A percentile compares a stretch with the other conserved stretches of the same genome.
Conservation (phyloP, 2,329 filamentous ascomycete species). For the Pseudomassariella vexata region DNA sequence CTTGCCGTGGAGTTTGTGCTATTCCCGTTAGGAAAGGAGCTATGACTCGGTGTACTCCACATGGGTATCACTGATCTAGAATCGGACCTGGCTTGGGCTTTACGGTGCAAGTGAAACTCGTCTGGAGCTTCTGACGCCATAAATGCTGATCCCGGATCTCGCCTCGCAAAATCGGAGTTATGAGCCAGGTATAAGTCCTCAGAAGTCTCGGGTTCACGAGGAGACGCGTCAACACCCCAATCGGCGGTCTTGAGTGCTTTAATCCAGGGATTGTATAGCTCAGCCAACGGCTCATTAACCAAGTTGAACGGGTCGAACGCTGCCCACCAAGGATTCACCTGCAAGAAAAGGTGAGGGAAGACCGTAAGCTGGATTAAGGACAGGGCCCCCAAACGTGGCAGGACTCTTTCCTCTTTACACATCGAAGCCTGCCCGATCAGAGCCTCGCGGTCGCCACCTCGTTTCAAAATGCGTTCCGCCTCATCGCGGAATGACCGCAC, state of each 20-base stretch:
- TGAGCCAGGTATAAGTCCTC: constrained; percentile 11
- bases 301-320: too few relatives aligned
- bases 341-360: not conserved
- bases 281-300: too few relatives aligned
- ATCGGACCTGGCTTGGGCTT: too few relatives aligned
- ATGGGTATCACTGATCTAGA: too few relatives aligned
- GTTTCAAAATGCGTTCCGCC: constrained; percentile 1
- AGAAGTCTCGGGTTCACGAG: constrained; percentile 3
- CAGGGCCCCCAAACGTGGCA: not conserved
- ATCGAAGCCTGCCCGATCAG: constrained; percentile 4
- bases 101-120: too few relatives aligned
- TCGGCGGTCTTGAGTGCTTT: not conserved
- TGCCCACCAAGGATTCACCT: not conserved
- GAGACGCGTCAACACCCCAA: not conserved
- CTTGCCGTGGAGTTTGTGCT: too few relatives aligned
- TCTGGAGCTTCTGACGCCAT: too few relatives aligned
- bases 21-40: too few relatives aligned
- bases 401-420: constrained; percentile 3
- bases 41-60: too few relatives aligned
- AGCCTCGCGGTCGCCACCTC: not conserved
- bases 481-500: constrained; percentile 6
- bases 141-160: too few relatives aligned
- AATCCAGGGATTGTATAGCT: constrained; percentile 1
- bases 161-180: constrained; percentile 10
- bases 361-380: not conserved